These are phyloP conservation scores for Schwanniomyces yamadae DNA, from an alignment of 805 yeast genomes.

Conservation along the genomic window DNA sequence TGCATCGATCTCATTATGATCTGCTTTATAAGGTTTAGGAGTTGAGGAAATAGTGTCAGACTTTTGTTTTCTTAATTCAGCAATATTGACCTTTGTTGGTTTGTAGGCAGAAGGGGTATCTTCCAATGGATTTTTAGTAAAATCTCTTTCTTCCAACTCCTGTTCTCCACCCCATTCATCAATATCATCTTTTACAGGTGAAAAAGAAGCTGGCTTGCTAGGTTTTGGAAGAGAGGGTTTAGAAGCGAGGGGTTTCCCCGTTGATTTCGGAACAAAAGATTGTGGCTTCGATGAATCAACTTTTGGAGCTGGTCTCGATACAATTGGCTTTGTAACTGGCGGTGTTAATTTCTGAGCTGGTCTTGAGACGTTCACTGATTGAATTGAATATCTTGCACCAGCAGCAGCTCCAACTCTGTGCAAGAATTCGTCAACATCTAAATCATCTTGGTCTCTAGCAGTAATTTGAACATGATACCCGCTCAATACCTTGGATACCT, in stretches of 20 bases:
- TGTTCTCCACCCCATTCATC: conserved; percentile 76
- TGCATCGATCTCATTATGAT: conserved; percentile 11
- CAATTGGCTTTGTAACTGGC: conserved; percentile 22
- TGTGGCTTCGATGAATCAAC: conserved; percentile 16
- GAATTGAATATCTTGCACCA: conserved; percentile 89
- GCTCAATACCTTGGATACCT: conserved; percentile 62
- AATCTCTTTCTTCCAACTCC: conserved; percentile 55
- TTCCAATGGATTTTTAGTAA: conserved; percentile 48
- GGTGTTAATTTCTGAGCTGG: conserved; percentile 12
- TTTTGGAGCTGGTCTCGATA: conserved; percentile 29
- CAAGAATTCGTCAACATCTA: conserved; percentile 74
- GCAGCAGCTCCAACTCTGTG: conserved; percentile 84
- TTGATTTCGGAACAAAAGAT: conserved; percentile 32
- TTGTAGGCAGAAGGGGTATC: conserved; percentile 61
- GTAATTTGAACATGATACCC: conserved; percentile 96
- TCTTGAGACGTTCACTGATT: conserved; percentile 20
- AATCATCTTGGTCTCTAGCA: conserved; percentile 91
- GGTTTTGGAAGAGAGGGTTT: conserved; percentile 19
- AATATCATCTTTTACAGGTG: conserved; percentile 28
- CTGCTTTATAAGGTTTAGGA: conserved; percentile 25
- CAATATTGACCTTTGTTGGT: conserved; percentile 63
- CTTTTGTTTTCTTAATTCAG: conserved; percentile 50
- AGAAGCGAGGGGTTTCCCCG: conserved; percentile 41
- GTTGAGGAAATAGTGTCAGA: conserved; percentile 46
- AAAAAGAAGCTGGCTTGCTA: not conserved